Conservation (phyloP, 768 basidiomycete genomes). For the Pleurotus djamor region DNA sequence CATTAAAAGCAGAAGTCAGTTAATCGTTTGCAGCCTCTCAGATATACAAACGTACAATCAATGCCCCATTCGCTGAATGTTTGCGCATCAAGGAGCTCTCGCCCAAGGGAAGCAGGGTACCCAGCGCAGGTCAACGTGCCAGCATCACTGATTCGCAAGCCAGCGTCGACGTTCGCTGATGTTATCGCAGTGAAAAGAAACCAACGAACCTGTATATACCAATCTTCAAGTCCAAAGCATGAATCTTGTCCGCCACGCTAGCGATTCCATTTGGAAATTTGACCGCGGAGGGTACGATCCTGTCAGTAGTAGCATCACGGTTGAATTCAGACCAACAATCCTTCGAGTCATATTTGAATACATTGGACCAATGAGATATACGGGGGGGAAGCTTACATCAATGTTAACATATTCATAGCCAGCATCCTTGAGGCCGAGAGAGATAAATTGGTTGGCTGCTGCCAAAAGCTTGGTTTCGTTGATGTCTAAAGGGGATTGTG, state of each 20-base stretch:
- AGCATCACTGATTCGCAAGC: conserved; percentile 52
- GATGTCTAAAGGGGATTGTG: conserved; percentile 42
- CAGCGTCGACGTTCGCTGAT: background rate
- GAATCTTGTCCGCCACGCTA: conserved; percentile 39
- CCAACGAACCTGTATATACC: conserved; percentile 52
- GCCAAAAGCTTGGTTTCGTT: conserved; percentile 40
- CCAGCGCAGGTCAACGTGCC: conserved; percentile 52
- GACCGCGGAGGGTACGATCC: conserved; percentile 44
- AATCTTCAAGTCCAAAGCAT: conserved; percentile 44
- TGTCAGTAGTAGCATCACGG: conserved; percentile 36
- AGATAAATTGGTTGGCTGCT: conserved; percentile 43
- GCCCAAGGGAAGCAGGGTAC: conserved; percentile 53
- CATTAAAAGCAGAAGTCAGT: too few species aligned
- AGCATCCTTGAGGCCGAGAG: conserved; percentile 42
- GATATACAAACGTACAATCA: conserved; percentile 27
- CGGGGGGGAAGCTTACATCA: conserved; percentile 31
- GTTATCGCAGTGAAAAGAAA: too few species aligned
- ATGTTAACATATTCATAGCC: conserved; percentile 54
- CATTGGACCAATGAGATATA: background rate
- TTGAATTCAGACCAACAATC: conserved; percentile 45
- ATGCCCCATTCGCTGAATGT: conserved; percentile 55
- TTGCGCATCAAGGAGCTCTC: conserved; percentile 46
- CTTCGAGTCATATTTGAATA: conserved; percentile 23
- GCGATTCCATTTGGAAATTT: conserved; percentile 56
- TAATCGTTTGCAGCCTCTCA: background rate